A percentile compares a stretch with the other conserved stretches of the same genome.
Conservation (phyloP, 768 basidiomycete species). For the Termitomyces titanicus region DNA sequence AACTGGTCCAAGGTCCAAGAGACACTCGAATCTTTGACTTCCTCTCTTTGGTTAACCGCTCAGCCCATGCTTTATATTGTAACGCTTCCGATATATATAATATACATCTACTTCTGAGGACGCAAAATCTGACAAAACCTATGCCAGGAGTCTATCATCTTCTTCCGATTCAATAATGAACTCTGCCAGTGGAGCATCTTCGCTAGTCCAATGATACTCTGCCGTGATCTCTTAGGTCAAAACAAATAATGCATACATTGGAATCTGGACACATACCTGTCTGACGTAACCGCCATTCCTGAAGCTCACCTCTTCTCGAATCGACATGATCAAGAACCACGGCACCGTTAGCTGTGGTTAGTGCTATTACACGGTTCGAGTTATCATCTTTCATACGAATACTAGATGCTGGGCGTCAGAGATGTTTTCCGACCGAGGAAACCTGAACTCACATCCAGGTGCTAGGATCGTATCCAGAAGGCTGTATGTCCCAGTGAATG, state of each 20-base stretch:
- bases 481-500: constrained; percentile 5
- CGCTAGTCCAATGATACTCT: background rate
- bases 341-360: background rate
- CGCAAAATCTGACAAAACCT: too few relatives aligned
- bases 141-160: background rate
- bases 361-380: background rate
- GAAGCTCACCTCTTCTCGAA: background rate
- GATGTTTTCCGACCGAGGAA: background rate
- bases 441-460: constrained; percentile 1
- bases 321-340: background rate
- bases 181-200: background rate
- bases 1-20: too few relatives aligned
- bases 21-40: too few relatives aligned
- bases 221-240: background rate
- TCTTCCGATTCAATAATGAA: background rate
- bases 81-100: too few relatives aligned
- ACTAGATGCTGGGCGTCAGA: background rate
- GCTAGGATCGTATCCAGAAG: constrained; percentile 4
- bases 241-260: background rate
- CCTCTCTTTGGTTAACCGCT: too few relatives aligned
- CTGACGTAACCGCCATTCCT: constrained; percentile 4
- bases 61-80: too few relatives aligned
- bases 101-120: too few relatives aligned
- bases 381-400: constrained; percentile 2
- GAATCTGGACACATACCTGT: background rate